Base-by-base conservation (phyloP, 2,329 filamentous ascomycete genomes). In the Botrytis fragariae region DNA sequence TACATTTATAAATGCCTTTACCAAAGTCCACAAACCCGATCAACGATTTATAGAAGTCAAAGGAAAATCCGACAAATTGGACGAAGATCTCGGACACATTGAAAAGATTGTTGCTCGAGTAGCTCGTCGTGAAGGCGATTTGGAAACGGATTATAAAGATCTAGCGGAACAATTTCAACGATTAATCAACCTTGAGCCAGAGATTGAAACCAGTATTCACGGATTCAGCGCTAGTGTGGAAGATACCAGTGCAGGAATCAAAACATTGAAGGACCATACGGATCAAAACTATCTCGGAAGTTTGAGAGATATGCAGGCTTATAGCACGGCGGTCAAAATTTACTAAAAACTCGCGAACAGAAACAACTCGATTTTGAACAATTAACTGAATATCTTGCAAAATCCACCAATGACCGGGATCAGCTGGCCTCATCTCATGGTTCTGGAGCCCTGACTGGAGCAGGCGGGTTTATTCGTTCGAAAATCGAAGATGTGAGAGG, bases 341-440 rank as follows among this genome's bases (percentile, higher is more conserved):
- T 99, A 8, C 90, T 99, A 76, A 97, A 97, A 82, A 93, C 93
- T 1, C 91, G 96, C 51, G 96, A 99, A 84, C 94, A 97, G 84
- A 99, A 99, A 82, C 96, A 99, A 82, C 91, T 99, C 73, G 96
- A 99, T 84, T 97, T 95, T 80, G 96, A 99, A 84, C 95, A 94
- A 77, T 87, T 99, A 48, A 97, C 94, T 42, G 95, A 98, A 81
- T 98, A 98, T 82, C 92, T 98, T 71, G 93, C 93, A 84, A 97
- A 97, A 82, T 94, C 93, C 0, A 94, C 93, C 4, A 85, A 90
- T 5, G 96, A 99, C 82, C 92, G 95, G 65, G 96, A 99, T 83
- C 86, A 76, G 7, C 75, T 82, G 29, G 86, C 87, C 14, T 89
- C 90, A 0, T 89, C 90, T 18, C 90, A 91, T 75, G 87, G 87